Evolutionary conservation across 345 rosid genomes (phyloP), one percentile per base, ranked within the genome.

Genomic region (Euphorbia pulcherrima): DNA sequence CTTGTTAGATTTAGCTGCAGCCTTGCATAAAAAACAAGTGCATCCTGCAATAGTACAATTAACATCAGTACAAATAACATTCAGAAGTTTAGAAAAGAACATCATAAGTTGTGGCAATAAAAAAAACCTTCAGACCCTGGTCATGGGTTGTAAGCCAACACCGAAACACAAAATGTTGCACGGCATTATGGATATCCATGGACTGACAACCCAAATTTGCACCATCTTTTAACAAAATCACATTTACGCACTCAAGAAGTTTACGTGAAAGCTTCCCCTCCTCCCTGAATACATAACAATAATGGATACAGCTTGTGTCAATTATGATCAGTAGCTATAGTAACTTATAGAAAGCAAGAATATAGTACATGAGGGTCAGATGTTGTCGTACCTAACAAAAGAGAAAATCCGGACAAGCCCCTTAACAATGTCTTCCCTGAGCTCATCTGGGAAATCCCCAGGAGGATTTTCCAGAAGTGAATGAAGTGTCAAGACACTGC

Each of bases 191-290:
- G 75, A 93, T 85, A 77, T 87, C 87, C 74, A 89, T 61, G 40
- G 86, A 81, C 48, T 74, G 79, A 71, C 78, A 65, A n/a, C 92
- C 90, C 73, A 93, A 79, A 76, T 93, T 89, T n/a, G 96, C 94
- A 67, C 97, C 97, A 75, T 90, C 91, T 78, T 84, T 88, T 64
- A 87, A 80, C 85, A 93, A 82, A 78, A 78, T 85, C 3, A 79
- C 78, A 69, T 90, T 93, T 44, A 89, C 65, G 71, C 98, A 90
- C 80, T 90, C 97, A 21, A 93, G 75, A 77, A 93, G 92, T 81
- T 90, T 93, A 70, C 94, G 90, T 69, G 95, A 84, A 46, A 85
- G 79, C 83, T 89, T 90, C n/a, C 92, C 90, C 79, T 93, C 98
- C 72, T 90, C 97, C 85, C 96, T 90, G 75, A 75, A 81, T 63